Evolutionary conservation across 257 asterid species (phyloP).

Genomic region (Paraleonurus japonicus): DNA sequence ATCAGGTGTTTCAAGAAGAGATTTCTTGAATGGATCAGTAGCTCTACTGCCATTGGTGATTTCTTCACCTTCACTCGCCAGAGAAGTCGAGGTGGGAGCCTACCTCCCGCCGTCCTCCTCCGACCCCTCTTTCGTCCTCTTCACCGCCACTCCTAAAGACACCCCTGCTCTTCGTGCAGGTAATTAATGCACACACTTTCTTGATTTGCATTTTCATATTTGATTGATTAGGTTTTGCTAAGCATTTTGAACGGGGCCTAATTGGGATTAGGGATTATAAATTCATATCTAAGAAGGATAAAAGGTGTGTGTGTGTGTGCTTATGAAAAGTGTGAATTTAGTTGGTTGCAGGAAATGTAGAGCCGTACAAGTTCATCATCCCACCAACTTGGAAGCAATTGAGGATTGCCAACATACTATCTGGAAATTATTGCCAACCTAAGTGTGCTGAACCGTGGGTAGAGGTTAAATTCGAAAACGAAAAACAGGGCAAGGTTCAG

Average conservation of each 20-base stretch:
- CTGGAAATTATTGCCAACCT: constrained; percentile 98
- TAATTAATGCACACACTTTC: constrained; percentile 20
- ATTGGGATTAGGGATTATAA: no score
- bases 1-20: constrained; percentile 53
- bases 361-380: constrained; percentile 89
- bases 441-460: constrained; percentile 99
- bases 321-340: constrained; percentile 74
- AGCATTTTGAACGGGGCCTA: no score
- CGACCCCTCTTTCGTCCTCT: constrained; percentile 82
- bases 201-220: constrained; percentile 5
- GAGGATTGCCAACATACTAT: constrained; percentile 84
- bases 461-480: constrained; percentile 92
- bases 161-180: constrained; percentile 99
- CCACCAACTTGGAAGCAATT: constrained; percentile 96
- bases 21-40: constrained; percentile 55
- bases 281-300: background rate
- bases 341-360: constrained; percentile 95
- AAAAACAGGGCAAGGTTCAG: constrained; percentile 78
- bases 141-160: constrained; percentile 76
- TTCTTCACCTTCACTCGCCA: constrained; percentile 49
- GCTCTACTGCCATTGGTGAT: constrained; percentile 47
- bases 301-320: constrained; percentile 31
- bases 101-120: constrained; percentile 72
- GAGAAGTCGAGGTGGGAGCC: constrained; percentile 84
- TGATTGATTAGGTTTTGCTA: no score